phyloP scores from a whole-genome alignment of 208 protist species.

The Porcisia hertigi region DNA sequence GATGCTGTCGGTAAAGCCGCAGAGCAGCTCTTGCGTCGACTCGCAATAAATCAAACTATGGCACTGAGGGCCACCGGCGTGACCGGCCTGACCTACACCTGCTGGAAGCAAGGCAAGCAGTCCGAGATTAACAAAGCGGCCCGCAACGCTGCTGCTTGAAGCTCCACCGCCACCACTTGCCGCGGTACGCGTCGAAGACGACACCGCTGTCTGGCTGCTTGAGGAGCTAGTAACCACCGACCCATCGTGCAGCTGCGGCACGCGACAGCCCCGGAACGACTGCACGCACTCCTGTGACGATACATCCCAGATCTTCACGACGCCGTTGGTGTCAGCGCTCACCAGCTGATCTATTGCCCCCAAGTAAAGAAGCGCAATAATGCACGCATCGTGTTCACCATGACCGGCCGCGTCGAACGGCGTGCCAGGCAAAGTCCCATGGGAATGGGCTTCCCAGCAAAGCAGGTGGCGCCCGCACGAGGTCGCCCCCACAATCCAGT shows the following conservation, averaged over 20 bases:
- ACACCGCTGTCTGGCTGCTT: conserved; percentile 2
- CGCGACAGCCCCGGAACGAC: conserved; percentile 38
- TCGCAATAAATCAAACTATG: conserved; percentile 47
- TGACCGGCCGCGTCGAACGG: conserved; percentile 37
- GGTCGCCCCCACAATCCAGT: conserved; percentile 36
- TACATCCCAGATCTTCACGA: conserved; percentile 88
- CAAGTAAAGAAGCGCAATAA: conserved; percentile 64
- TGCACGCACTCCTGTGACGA: conserved; percentile 72
- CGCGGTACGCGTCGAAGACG: conserved; percentile 10
- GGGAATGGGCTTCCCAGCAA: conserved; percentile 61
- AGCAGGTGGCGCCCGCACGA: conserved; percentile 35
- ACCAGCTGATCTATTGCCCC: conserved; percentile 65
- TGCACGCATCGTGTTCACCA: conserved; percentile 28
- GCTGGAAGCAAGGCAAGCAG: conserved; percentile 30
- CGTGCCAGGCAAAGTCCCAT: conserved; percentile 35
- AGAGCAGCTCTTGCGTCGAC: conserved; percentile 62
- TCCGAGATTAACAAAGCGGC: conserved; percentile 13
- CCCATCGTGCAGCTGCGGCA: not conserved
- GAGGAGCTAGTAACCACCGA: not conserved
- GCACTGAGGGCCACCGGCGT: conserved; percentile 20
- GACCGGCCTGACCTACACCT: not conserved
- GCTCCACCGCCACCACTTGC: not conserved
- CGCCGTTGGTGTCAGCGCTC: conserved; percentile 63
- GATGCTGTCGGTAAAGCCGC: conserved; percentile 55
- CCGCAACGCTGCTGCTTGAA: conserved; percentile 1